Evolutionary conservation across 2,329 filamentous ascomycete genomes (phyloP), one percentile per base, ranked within the genome.

Genomic region (Torrubiella hemipterigena): DNA sequence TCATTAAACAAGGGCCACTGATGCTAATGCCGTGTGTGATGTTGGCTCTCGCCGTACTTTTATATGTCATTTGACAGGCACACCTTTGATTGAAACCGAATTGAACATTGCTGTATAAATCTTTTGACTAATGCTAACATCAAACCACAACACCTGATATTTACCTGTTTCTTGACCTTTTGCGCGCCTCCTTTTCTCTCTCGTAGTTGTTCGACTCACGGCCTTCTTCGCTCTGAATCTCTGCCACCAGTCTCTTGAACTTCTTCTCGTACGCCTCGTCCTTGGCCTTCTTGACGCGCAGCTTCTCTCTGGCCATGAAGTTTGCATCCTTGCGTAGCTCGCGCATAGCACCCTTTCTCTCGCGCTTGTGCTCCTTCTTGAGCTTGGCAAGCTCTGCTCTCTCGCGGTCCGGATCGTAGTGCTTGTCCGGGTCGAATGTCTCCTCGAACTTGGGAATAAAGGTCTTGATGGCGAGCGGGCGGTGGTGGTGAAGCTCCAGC

Each of bases 251-350:
- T 42, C 81, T 74, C 67, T 81, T 83, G 65, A 89, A 93, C 70
- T 96, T 96, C 67, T 82, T 83, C 67, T 96, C 89, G 66, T 98
- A 96, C 42, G 83, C 86, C 35, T 73, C 75, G 64, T 96, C 91
- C 62, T 76, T 79, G 62, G 83, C 82, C 69, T 87, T 94, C 77
- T 96, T 96, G 64, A 93, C 69, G 47, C 75, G 73, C 48, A 98
- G 66, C 57, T 83, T 82, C 69, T 95, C 87, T 44, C 89, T 70
- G 20, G 86, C 85, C 62, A 96, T 76, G 51, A 98, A 96, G 55
- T 81, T 84, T 33, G 86, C 82, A 48, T 98, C 93, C 67, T 95
- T 96, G 51, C 91, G 74, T 46, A 98, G 64, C 60, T 98, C 91
- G 45, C 91, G 74, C 65, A 98, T 72, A 6, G 87, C 89, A 2